Evolutionary conservation across 176 grass and related monocot species (phyloP), one percentile per base, ranked within the genome.

Genomic region (Eremochloa ophiuroides): DNA sequence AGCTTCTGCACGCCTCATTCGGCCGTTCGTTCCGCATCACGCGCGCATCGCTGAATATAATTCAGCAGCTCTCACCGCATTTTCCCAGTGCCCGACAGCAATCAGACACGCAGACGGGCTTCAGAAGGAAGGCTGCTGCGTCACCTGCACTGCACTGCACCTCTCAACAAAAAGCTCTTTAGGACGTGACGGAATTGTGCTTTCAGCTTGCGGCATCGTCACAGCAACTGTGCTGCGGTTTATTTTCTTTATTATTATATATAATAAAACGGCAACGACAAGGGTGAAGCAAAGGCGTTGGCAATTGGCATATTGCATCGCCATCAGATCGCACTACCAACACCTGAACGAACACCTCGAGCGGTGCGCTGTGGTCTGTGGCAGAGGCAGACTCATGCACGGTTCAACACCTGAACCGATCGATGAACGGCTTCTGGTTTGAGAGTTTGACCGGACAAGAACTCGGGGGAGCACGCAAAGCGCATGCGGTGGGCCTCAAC

Each of bases 1-100:
- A 14, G 48, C 75, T 73, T 73, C 46, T 60, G 68, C 75, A 20
- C 61, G 37, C 22, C 35, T 88, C n/a, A n/a, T n/a, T 43, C 61
- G 35, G 40, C 12, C 40, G 40, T 3, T 50, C 46, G 46, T 12
- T 13, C 41, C 12, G 11, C 40, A 5, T 72, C 11, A n/a, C n/a
- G n/a, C n/a, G n/a, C n/a, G n/a, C 20, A 18, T 48, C 46, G 46
- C 20, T 42, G 17, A 51, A 17, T 46, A 16, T 5, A 50, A 15
- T 31, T 6, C 27, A 40, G 53, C 14, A 6, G 5, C 31, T 14
- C 20, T 10, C 65, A 15, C 66, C 22, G 77, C 30, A 37, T 20
- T 26, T 70, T 51, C 22, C 50, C 10, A 4, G n/a, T 15, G 22
- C 28, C 53, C 17, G 72, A 53, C 79, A 70, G 50, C 64, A 69